Base-by-base conservation (phyloP, 106 monocot genomes). In the Amphibolis antarctica region DNA sequence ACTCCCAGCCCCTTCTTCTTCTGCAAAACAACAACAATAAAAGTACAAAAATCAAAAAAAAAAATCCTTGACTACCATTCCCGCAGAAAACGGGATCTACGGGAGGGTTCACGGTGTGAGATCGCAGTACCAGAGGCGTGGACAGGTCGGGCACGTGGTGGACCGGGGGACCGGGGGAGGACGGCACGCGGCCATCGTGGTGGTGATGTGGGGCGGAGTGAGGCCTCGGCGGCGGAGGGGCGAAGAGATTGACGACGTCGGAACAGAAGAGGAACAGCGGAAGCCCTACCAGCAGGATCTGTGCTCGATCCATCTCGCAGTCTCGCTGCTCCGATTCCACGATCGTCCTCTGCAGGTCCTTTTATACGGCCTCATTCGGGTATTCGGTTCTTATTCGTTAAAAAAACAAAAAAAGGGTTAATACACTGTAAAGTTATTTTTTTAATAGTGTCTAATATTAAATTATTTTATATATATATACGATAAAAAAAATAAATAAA, bases 181-280 rank as follows among this genome's bases (percentile, higher is more conserved):
- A 36, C 12, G 11, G 20, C 13, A 42, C 50, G 44, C 13, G 46
- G 67, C 13, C 14, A 23, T 44, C 48, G 20, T 79, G 65, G 21
- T 73, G 64, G 27, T 53, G 67, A 36, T 76, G 77, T 67, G 69
- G 6, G 62, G 66, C 15, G 18, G 10, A 58, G 51, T 12, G 73
- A 42, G 10, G 64, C 10, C 47, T 46, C 0, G 79, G 67, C 3
- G 68, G 74, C 3, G 81, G 81, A 23, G 86, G 68, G 66, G 84
- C 46, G 78, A 94, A 94, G 62, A 94, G 86, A 28, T 66, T 77
- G 75, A 89, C 55, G 61, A 94, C 62, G 71, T 94, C 93, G 72
- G 93, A 94, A 79, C 69, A 81, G 81, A 94, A 75, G 68, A 94
- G 93, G 64, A 89, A 84, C 64, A 89, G 57, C 12, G 93, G 93